phyloP scores from a whole-genome alignment of 2,329 filamentous ascomycete genomes.

The Exophiala dermatitidis region DNA sequence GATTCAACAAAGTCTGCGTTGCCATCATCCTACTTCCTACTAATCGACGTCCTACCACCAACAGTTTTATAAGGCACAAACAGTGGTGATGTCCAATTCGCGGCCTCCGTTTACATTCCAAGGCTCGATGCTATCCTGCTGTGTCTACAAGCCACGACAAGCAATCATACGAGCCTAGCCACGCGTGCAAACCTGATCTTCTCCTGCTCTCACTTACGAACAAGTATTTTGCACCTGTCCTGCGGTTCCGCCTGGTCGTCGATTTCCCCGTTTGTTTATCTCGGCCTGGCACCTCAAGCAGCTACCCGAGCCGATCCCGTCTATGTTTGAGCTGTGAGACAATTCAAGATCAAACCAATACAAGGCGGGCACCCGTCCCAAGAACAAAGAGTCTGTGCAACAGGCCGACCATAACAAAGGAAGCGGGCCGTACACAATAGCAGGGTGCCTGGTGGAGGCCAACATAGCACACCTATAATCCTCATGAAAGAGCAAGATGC shows the following conservation, averaged over 20 bases:
- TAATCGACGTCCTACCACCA: no score
- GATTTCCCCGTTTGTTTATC: not conserved
- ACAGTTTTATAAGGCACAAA: no score
- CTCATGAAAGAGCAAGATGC: slow-evolving; percentile 20
- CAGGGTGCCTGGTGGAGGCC: not conserved
- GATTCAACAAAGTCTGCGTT: no score
- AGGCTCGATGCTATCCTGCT: slow-evolving; percentile 1
- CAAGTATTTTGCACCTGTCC: not conserved
- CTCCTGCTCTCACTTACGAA: not conserved
- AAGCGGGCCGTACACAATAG: slow-evolving; percentile 2
- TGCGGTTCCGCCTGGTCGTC: not conserved
- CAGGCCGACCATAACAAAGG: not conserved
- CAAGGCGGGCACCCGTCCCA: not conserved
- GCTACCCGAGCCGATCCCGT: slow-evolving; percentile 8
- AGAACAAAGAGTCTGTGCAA: slow-evolving; percentile 16
- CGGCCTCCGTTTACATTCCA: slow-evolving; percentile 12
- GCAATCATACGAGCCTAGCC: not conserved
- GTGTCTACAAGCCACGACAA: no score
- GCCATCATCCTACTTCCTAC: no score
- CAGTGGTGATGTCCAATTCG: slow-evolving; percentile 1
- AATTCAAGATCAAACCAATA: not conserved
- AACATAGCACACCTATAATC: not conserved
- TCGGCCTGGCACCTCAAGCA: slow-evolving; percentile 4
- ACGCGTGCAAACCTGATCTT: not conserved
- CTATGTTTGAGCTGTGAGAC: not conserved